A percentile compares a stretch with the other conserved stretches of the same genome.
These are phyloP conservation scores for Monilinia laxa DNA, from an alignment of 2,329 filamentous ascomycete genomes.

Conservation along the genomic window DNA sequence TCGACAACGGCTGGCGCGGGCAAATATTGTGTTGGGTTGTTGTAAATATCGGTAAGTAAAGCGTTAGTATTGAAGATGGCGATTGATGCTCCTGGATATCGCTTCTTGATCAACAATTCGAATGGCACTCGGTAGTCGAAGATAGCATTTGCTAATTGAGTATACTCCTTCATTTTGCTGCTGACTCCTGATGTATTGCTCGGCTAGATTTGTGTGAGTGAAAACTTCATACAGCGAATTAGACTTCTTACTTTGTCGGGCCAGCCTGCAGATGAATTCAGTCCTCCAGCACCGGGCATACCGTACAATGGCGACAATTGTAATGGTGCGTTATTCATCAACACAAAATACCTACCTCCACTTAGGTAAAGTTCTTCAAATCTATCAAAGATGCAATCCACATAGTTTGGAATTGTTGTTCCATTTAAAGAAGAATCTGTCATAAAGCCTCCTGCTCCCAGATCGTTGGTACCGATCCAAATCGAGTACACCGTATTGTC, in stretches of 20 bases:
- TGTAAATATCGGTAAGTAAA: conserved; percentile 64
- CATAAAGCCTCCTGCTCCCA: conserved; percentile 65
- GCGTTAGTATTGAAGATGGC: conserved; percentile 67
- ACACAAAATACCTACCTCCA: conserved; percentile 68
- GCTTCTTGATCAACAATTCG: conserved; percentile 45
- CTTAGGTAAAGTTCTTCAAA: conserved; percentile 63
- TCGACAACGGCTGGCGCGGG: conserved; percentile 62
- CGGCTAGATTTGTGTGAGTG: conserved; percentile 43
- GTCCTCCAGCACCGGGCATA: conserved; percentile 46
- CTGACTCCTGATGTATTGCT: conserved; percentile 51
- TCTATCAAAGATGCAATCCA: conserved; percentile 64
- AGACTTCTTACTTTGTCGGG: conserved; percentile 34
- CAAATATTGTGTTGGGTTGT: conserved; percentile 60
- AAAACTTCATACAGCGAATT: neutral
- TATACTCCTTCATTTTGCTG: conserved; percentile 52
- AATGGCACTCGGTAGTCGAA: conserved; percentile 52
- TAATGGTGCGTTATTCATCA: conserved; percentile 68
- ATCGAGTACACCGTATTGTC: conserved; percentile 70
- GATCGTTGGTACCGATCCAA: conserved; percentile 81
- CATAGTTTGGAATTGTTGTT: conserved; percentile 62
- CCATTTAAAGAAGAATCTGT: conserved; percentile 58
- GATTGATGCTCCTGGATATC: conserved; percentile 60
- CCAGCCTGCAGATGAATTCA: conserved; percentile 49
- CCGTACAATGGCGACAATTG: conserved; percentile 68
- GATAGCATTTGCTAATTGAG: conserved; percentile 50